Base-by-base conservation (phyloP, 2,329 filamentous ascomycete species). In the Botrytis pseudocinerea region DNA sequence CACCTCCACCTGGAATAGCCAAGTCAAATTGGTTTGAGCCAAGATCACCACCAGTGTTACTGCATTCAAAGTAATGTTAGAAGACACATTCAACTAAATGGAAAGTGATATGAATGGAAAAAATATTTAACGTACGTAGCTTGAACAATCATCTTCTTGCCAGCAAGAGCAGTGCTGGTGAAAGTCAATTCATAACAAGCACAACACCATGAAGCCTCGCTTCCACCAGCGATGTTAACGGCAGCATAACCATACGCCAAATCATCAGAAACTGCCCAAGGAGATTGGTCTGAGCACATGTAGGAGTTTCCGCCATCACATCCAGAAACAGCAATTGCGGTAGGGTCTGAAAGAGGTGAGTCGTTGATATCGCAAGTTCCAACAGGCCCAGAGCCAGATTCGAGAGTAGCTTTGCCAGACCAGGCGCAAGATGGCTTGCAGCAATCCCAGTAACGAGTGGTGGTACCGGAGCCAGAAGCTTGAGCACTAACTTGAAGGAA, bases 391-490 rank as follows among this genome's bases (percentile, higher is more conserved):
- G 78, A 76, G 28, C 78, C 78, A 40, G 68, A 61, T 42, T 75
- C 75, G 82, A 80, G 89, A 84, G 59, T 83, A 75, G 86, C 88
- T 80, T 91, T 91, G 71, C 81, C 85, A 20, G 84, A 80, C 90
- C 90, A 89, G 5, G 85, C 84, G 80, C 90, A 92, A 32, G 88
- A 90, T 38, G 90, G 87, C 84, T 93, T 93, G 83, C 91, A 93
- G 84, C 91, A 92, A 80, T 92, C 90, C 87, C 88, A 87, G 80
- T 87, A 88, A 72, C 86, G 80, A 22, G 82, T 84, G 51, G 82
- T 82, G 48, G 71, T 75, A 20, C 78, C 78, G 0, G 73, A 74
- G 38, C 78, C 78, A 0, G 76, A 76, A 40, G 75, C 73, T 65
- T 76, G 76, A 14, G 75, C 73, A 28, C 69, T 73, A 44, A 59